These are phyloP conservation scores for Murraya koenigii DNA, from an alignment of 345 rosid genomes.

Conservation along the genomic window DNA sequence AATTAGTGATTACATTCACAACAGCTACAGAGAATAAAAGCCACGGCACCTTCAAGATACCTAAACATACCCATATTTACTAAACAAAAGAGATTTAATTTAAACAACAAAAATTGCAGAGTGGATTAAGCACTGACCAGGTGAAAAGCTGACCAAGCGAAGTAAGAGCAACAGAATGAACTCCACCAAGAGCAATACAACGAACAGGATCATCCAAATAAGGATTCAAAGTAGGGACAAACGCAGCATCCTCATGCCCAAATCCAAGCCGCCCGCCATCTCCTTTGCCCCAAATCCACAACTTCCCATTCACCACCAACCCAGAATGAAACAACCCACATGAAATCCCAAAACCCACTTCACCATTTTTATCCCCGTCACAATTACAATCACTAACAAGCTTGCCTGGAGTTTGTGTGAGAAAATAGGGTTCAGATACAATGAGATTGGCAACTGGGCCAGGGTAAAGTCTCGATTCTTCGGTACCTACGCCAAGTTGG, in stretches of 20 bases:
- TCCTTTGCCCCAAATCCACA: slow-evolving; percentile 96
- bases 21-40: not conserved
- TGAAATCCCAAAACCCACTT: slow-evolving; percentile 57
- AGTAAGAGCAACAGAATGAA: slow-evolving; percentile 81
- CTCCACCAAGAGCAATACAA: slow-evolving; percentile 73
- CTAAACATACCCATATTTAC: not conserved
- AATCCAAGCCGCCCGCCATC: slow-evolving; percentile 92
- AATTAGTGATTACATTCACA: not conserved
- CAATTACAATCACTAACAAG: slow-evolving; percentile 8
- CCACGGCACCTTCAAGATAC: not conserved
- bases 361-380: not conserved
- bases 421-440: slow-evolving; percentile 42
- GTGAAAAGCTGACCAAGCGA: slow-evolving; percentile 63
- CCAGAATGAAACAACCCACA: slow-evolving; percentile 88
- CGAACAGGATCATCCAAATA: slow-evolving; percentile 49
- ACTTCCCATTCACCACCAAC: slow-evolving; percentile 50
- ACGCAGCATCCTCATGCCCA: slow-evolving; percentile 73
- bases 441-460: slow-evolving; percentile 58
- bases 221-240: slow-evolving; percentile 68
- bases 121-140: slow-evolving; percentile 49
- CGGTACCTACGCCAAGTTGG: slow-evolving; percentile 91
- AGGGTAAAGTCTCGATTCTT: slow-evolving; percentile 72
- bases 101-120: not conserved
- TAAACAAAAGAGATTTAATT: not conserved
- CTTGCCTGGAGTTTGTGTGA: slow-evolving; percentile 61